A percentile compares a stretch with the other conserved stretches of the same genome.
These are phyloP conservation scores for Cytospora paraplurivora DNA, from an alignment of 2,329 filamentous ascomycete genomes.

Conservation along the genomic window DNA sequence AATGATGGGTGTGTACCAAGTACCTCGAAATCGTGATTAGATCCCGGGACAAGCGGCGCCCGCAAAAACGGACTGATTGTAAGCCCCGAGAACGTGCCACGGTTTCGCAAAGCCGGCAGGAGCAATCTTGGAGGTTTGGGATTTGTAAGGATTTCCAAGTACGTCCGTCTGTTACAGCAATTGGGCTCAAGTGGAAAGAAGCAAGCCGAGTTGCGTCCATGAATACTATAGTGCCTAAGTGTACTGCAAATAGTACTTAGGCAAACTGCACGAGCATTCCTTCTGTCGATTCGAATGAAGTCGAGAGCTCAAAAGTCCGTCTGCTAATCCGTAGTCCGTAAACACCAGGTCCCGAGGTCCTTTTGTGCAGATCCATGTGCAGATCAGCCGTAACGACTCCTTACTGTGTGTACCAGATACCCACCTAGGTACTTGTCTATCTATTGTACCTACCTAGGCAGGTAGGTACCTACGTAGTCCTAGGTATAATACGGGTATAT, in stretches of 20 bases:
- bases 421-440: too few relatives aligned
- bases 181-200: background rate
- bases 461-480: background rate
- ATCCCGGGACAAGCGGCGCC: background rate
- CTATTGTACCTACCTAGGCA: background rate
- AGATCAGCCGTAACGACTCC: too few relatives aligned
- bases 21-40: background rate
- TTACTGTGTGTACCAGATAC: too few relatives aligned
- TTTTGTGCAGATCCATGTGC: too few relatives aligned
- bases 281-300: background rate
- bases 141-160: background rate
- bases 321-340: background rate
- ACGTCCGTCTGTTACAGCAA: background rate
- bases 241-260: too few relatives aligned
- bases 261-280: background rate
- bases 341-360: background rate
- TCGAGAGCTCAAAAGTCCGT: background rate
- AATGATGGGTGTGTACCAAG: background rate
- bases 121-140: background rate
- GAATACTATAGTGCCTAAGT: too few relatives aligned
- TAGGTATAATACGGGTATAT: background rate
- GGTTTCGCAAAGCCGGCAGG: background rate
- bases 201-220: background rate
- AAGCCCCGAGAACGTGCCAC: background rate
- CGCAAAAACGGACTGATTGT: background rate